Evolutionary conservation across 805 yeast species (phyloP), one percentile per base, ranked within the genome.

Genomic region (Blastobotrys peoriensis): DNA sequence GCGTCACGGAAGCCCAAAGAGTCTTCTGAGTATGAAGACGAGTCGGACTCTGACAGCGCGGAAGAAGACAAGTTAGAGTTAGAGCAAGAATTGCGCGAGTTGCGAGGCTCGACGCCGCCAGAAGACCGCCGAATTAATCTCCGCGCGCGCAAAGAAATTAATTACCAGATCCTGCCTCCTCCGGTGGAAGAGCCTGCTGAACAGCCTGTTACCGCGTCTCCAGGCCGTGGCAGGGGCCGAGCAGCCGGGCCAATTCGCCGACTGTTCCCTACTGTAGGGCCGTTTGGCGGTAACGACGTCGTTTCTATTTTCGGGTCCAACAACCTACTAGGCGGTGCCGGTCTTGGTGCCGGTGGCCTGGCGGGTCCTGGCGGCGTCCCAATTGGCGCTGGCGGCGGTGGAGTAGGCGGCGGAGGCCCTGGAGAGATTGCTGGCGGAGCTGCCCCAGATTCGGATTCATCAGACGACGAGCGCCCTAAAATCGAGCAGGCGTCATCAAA

Each of bases 231-330:
- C n/a, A 30, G 48, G 73, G 15, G 68, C 73, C 52, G 57, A 63
- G 13, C 64, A 8, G 30, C 71, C 16, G 58, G 65, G 4, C 60
- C 69, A 15, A 59, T 83, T 34, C 74, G 88, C 57, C 74, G 95
- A 34, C 66, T 93, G 33, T 89, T 85, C 58, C 95, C 96, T 4
- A 91, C 96, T 0, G 87, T 88, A 13, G 98, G 98, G 0, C 98
- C 98, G 1, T 91, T 91, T 70, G 98, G 98, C 22, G 98, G 98
- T 18, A 82, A 91, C 49, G 97, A 91, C 60, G 95, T 87, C 1
- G 75, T 81, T 5, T 83, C 96, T 0, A 67, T 91, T 23, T 87
- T 88, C 63, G 89, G 93, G 4, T n/a, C n/a, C n/a, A n/a, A n/a
- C n/a, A n/a, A n/a, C n/a, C n/a, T n/a, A n/a, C n/a, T n/a, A n/a